phyloP scores from a whole-genome alignment of 495 filamentous ascomycete genomes.

The Penicillium chermesinum region DNA sequence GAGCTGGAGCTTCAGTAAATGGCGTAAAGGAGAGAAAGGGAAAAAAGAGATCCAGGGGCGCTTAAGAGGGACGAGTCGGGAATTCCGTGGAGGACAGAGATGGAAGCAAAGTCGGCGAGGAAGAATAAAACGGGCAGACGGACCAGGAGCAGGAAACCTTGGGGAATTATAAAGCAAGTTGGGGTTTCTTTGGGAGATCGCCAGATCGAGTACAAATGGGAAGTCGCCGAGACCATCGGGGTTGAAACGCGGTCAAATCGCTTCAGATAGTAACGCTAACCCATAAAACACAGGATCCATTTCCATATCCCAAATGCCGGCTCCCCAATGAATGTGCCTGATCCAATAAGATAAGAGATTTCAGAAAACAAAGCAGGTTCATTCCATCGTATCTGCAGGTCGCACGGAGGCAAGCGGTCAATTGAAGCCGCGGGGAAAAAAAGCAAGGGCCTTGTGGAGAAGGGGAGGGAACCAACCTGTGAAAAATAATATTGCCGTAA shows the following conservation, averaged over 20 bases:
- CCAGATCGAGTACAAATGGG: background rate
- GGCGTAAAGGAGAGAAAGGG: constrained; percentile 5
- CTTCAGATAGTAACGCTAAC: constrained; percentile 22
- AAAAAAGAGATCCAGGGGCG: constrained; percentile 7
- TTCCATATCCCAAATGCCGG: constrained; percentile 13
- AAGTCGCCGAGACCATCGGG: constrained; percentile 8
- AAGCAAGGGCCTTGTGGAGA: too few relatives aligned
- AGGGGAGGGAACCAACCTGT: constrained; percentile 29
- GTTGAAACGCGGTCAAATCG: constrained; percentile 11
- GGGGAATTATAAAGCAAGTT: background rate
- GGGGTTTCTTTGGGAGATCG: background rate
- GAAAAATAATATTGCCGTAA: constrained; percentile 6
- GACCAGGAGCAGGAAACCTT: background rate
- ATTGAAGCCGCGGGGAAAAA: constrained; percentile 1
- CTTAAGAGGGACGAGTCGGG: constrained; percentile 8
- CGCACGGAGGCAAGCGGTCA: background rate
- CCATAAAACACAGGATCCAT: constrained; percentile 11
- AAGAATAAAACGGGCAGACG: background rate
- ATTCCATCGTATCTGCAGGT: constrained; percentile 29
- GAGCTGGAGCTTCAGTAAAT: constrained; percentile 1
- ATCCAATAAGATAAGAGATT: constrained; percentile 10
- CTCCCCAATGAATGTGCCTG: constrained; percentile 11
- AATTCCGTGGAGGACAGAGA: background rate
- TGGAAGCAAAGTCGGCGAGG: background rate
- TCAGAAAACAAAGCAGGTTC: constrained; percentile 22